Evolutionary conservation across 1,284 basidiomycete species (phyloP).

Genomic region (Gomphus sp.): DNA sequence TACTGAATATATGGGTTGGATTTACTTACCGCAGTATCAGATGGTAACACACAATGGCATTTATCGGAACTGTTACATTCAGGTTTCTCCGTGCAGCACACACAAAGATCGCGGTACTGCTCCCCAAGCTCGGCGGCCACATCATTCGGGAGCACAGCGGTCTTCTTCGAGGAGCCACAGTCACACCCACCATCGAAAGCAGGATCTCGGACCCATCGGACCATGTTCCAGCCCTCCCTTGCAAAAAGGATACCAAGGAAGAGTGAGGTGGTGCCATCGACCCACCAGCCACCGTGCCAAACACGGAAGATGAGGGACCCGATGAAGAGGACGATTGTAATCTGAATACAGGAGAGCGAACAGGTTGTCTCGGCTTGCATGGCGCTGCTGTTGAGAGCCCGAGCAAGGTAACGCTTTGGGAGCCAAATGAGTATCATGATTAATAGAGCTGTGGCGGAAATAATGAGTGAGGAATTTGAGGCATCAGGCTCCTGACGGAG

Average conservation of each 20-base stretch:
- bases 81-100: conserved; percentile 20
- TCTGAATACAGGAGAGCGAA: conserved; percentile 26
- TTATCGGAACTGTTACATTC: conserved; percentile 15
- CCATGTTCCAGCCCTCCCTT: conserved; percentile 33
- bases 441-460: conserved; percentile 30
- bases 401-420: conserved; percentile 35
- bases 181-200: conserved; percentile 30
- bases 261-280: conserved; percentile 33
- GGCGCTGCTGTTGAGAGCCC: conserved; percentile 31
- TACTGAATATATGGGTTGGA: not conserved
- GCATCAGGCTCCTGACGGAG: conserved; percentile 26
- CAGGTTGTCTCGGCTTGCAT: conserved; percentile 35
- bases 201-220: conserved; percentile 26
- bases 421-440: conserved; percentile 33
- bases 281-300: conserved; percentile 39
- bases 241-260: conserved; percentile 32
- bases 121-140: conserved; percentile 13
- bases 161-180: not conserved
- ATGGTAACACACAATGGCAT: conserved; percentile 12
- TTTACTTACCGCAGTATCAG: not conserved
- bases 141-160: not conserved
- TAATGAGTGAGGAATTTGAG: conserved; percentile 30
- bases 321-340: conserved; percentile 25
- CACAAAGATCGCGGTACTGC: conserved; percentile 20
- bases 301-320: conserved; percentile 27